These are phyloP conservation scores for Myotisia sp. DNA, from an alignment of 2,329 filamentous ascomycete genomes.

Conservation along the genomic window DNA sequence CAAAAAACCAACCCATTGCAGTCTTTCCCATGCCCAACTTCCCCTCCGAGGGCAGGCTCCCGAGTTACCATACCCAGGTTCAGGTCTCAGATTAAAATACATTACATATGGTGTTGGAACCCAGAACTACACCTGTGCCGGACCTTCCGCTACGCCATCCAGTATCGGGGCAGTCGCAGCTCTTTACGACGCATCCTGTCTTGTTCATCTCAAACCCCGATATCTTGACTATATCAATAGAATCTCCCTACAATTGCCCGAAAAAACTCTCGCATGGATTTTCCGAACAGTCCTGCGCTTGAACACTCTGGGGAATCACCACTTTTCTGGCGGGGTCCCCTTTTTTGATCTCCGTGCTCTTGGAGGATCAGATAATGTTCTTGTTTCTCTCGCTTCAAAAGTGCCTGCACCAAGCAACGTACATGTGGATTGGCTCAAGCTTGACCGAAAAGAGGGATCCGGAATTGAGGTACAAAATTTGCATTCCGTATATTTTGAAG, in stretches of 20 bases:
- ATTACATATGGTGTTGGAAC: constrained; percentile 35
- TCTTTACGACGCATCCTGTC: constrained; percentile 31
- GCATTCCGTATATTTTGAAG: not conserved
- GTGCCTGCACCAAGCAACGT: constrained; percentile 16
- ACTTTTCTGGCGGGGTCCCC: constrained; percentile 20
- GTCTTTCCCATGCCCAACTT: constrained; percentile 1
- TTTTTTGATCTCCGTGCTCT: constrained; percentile 21
- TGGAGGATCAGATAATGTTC: constrained; percentile 17
- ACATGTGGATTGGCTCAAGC: constrained; percentile 24
- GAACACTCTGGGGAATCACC: constrained; percentile 21
- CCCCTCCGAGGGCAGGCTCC: constrained; percentile 13
- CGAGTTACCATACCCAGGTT: constrained; percentile 19
- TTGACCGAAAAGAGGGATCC: constrained; percentile 16
- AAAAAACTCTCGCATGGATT: constrained; percentile 9
- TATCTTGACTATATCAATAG: constrained; percentile 3
- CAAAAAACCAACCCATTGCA: not conserved
- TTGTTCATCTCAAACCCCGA: constrained; percentile 14
- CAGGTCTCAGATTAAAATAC: constrained; percentile 26
- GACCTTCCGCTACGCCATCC: constrained; percentile 19
- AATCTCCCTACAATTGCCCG: constrained; percentile 2
- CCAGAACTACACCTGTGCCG: constrained; percentile 37
- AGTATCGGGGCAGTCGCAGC: constrained; percentile 33
- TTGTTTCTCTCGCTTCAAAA: constrained; percentile 17
- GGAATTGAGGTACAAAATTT: constrained; percentile 20
- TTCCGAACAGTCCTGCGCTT: constrained; percentile 15